Base-by-base conservation (phyloP, 345 rosid species). In the Draba incana region DNA sequence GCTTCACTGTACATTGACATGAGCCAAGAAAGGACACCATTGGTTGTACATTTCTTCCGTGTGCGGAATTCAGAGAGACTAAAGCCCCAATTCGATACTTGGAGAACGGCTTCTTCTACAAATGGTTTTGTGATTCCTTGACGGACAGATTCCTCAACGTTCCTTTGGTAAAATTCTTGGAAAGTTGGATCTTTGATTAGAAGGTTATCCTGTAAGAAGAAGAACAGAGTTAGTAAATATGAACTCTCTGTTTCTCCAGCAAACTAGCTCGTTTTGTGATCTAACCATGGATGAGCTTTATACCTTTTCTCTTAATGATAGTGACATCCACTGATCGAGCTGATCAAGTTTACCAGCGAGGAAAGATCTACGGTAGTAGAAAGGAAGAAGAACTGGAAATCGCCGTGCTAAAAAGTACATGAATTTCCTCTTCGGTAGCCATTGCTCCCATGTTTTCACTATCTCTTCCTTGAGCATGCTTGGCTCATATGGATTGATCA, bases 131-230 rank as follows among this genome's bases (percentile, higher is more conserved):
- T 5, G 56, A 77, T 84, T 64, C 92, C 96, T 63, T 90, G 97
- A 66, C 98, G 89, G 57, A 90, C 74, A 0, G 93, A 87, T 76
- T 90, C 97, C 79, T 93, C 98, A 53, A 93, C 98, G 48, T 88
- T 85, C 75, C 98, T 83, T 37, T 83, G 86, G 90, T 94, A 84
- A 67, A 84, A 81, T 39, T 83, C 94, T 81, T 83, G 83, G 80
- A 90, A 93, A 10, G 4, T 46, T 58, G 78, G 79, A 52, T 82
- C 85, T 42, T 84, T 73, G 64, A 78, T 53, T 64, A 88, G 72
- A 77, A 77, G 77, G 70, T 79, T 79, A 79, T 93, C 98, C 97
- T 88, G 84, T 76, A 78, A 39, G 27, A 64, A 64, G 70, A 62
- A 41, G 67, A 54, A 30, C 65, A 72, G n/a, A 47, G 37, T 56